A percentile compares a stretch with the other conserved stretches of the same genome.
Evolutionary conservation across 768 basidiomycete genomes (phyloP).

Genomic region (Amanita phalloides): DNA sequence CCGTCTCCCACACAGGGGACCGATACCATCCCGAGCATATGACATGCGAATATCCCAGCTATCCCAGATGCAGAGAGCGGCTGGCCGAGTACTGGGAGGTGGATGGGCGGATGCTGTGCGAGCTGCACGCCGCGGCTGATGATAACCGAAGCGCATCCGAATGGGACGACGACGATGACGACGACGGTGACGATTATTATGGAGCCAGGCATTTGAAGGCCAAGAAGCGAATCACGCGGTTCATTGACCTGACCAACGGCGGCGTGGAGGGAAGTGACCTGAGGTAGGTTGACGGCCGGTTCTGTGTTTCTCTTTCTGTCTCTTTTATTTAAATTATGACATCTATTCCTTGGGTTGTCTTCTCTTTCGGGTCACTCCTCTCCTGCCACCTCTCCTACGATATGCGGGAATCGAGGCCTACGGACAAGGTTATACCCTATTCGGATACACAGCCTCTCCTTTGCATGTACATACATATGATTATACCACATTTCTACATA

Average conservation of each 20-base stretch:
- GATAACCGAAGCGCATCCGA: constrained; percentile 15
- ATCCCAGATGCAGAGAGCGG: constrained; percentile 37
- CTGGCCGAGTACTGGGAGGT: constrained; percentile 86
- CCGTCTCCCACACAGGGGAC: constrained; percentile 71
- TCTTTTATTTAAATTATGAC: background rate
- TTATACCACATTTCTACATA: background rate
- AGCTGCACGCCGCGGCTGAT: constrained; percentile 50
- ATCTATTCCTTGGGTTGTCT: background rate
- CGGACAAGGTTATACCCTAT: background rate
- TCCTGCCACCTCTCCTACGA: background rate
- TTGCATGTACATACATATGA: background rate
- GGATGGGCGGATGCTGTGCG: constrained; percentile 78
- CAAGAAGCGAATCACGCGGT: constrained; percentile 70
- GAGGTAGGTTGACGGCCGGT: constrained; percentile 7
- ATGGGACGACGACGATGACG: constrained; percentile 12
- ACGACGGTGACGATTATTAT: constrained; percentile 9
- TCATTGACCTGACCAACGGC: constrained; percentile 56
- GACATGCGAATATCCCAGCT: constrained; percentile 60
- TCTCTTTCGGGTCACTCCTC: background rate
- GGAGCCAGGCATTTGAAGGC: constrained; percentile 36
- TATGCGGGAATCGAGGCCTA: background rate
- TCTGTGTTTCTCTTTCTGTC: background rate
- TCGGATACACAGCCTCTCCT: background rate
- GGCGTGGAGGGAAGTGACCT: constrained; percentile 16
- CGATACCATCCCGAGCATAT: constrained; percentile 87